These are phyloP conservation scores for Ilyonectria mors-panacis DNA, from an alignment of 2,329 filamentous ascomycete genomes.

Conservation along the genomic window DNA sequence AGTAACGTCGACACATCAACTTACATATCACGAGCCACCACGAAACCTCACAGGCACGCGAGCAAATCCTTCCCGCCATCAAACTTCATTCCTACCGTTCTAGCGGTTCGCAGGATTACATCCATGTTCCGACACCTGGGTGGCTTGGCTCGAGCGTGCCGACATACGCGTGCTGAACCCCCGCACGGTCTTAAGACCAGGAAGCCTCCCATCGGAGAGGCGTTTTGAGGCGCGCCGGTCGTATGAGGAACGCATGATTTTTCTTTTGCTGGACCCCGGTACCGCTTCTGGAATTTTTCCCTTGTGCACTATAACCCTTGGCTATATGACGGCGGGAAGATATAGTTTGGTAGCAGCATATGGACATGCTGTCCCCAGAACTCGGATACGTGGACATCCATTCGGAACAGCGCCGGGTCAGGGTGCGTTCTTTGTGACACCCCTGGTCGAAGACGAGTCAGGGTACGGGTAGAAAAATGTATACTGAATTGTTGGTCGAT, in stretches of 20 bases:
- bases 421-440: background rate
- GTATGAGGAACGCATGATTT: constrained; percentile 42
- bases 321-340: background rate
- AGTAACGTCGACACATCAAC: background rate
- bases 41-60: background rate
- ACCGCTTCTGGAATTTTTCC: constrained; percentile 25
- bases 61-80: constrained; percentile 32
- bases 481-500: background rate
- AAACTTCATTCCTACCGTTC: constrained; percentile 18
- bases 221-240: constrained; percentile 22
- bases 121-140: background rate
- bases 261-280: constrained; percentile 16
- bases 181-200: constrained; percentile 29
- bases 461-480: background rate
- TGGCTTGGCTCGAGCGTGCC: constrained; percentile 21
- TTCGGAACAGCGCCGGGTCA: constrained; percentile 27
- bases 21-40: background rate
- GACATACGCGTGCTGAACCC: constrained; percentile 2
- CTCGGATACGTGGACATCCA: constrained; percentile 28
- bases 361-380: constrained; percentile 28
- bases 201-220: background rate
- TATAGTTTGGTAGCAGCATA: background rate
- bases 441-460: constrained; percentile 11
- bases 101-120: constrained; percentile 31
- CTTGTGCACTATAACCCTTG: constrained; percentile 11